Percentiles rank a stretch among this genome's conserved stretches.
Conservation (phyloP, 208 protist genomes). For the Angomonas ambiguus region DNA sequence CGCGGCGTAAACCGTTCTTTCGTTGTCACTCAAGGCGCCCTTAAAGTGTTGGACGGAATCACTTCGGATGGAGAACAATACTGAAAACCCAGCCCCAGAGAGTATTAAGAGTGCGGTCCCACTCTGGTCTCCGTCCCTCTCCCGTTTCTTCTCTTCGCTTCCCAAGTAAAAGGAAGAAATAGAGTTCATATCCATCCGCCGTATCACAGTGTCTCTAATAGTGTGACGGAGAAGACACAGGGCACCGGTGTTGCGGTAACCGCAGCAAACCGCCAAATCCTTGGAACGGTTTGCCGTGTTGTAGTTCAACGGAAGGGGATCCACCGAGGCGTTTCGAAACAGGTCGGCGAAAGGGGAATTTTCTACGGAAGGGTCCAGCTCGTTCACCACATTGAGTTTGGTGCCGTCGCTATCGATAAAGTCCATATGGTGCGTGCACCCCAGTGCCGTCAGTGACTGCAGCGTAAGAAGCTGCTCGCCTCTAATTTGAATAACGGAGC, state of each 20-base stretch:
- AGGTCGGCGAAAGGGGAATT: slow-evolving; percentile 71
- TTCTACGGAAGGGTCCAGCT: slow-evolving; percentile 36
- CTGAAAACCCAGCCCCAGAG: slow-evolving; percentile 63
- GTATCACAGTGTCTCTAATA: slow-evolving; percentile 53
- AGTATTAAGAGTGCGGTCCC: slow-evolving; percentile 40
- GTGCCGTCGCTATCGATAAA: slow-evolving; percentile 39
- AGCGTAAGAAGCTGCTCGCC: slow-evolving; percentile 27
- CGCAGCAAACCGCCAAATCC: slow-evolving; percentile 63
- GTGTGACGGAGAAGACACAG: slow-evolving; percentile 58
- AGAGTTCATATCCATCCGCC: slow-evolving; percentile 61
- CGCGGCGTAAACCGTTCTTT: slow-evolving; percentile 59
- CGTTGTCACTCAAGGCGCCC: slow-evolving; percentile 34
- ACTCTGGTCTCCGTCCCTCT: not conserved
- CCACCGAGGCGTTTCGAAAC: slow-evolving; percentile 49
- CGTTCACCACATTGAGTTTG: not conserved
- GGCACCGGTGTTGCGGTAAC: slow-evolving; percentile 44
- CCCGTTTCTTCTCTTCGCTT: not conserved
- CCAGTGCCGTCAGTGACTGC: slow-evolving; percentile 45
- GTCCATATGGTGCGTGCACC: slow-evolving; percentile 44
- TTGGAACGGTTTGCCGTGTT: slow-evolving; percentile 20
- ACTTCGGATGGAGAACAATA: slow-evolving; percentile 63
- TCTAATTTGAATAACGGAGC: slow-evolving; percentile 31
- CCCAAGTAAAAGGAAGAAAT: slow-evolving; percentile 70
- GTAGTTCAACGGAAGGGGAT: slow-evolving; percentile 34
- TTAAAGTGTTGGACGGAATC: slow-evolving; percentile 73